Conservation (phyloP, 2,329 filamentous ascomycete genomes). For the Phyllosticta paracitricarpa region DNA sequence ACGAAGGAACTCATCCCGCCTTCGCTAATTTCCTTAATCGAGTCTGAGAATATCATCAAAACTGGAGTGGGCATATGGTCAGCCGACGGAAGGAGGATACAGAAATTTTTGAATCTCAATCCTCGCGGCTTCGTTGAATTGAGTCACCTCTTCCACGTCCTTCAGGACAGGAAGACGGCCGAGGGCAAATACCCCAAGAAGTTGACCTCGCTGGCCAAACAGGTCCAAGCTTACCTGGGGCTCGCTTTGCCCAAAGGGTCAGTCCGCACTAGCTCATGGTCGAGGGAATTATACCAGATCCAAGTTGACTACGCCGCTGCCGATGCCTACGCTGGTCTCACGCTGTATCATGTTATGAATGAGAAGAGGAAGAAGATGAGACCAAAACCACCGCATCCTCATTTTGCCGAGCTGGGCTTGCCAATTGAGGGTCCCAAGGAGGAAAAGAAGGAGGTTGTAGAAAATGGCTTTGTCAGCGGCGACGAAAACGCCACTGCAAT, state of each 20-base stretch:
- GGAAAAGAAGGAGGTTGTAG: slow-evolving; percentile 11
- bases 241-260: slow-evolving; percentile 68
- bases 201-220: slow-evolving; percentile 55
- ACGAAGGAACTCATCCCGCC: slow-evolving; percentile 55
- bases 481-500: neutral
- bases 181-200: slow-evolving; percentile 50
- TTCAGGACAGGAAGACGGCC: slow-evolving; percentile 40
- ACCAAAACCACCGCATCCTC: slow-evolving; percentile 62
- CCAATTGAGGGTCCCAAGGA: slow-evolving; percentile 18
- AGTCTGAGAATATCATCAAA: slow-evolving; percentile 60
- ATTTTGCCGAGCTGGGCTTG: slow-evolving; percentile 54
- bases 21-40: slow-evolving; percentile 60
- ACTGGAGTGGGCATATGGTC: slow-evolving; percentile 61
- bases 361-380: slow-evolving; percentile 53
- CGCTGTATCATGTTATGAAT: slow-evolving; percentile 65
- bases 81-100: slow-evolving; percentile 55
- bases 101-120: slow-evolving; percentile 54
- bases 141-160: slow-evolving; percentile 68
- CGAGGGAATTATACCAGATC: slow-evolving; percentile 45
- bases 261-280: slow-evolving; percentile 71
- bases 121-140: slow-evolving; percentile 66
- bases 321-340: slow-evolving; percentile 75
- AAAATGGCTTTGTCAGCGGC: neutral
- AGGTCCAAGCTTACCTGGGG: slow-evolving; percentile 60
- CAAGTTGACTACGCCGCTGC: slow-evolving; percentile 71